A percentile compares a stretch with the other conserved stretches of the same genome.
Evolutionary conservation across 164 flowering plant genomes (phyloP).

Genomic region (Vitis riparia): DNA sequence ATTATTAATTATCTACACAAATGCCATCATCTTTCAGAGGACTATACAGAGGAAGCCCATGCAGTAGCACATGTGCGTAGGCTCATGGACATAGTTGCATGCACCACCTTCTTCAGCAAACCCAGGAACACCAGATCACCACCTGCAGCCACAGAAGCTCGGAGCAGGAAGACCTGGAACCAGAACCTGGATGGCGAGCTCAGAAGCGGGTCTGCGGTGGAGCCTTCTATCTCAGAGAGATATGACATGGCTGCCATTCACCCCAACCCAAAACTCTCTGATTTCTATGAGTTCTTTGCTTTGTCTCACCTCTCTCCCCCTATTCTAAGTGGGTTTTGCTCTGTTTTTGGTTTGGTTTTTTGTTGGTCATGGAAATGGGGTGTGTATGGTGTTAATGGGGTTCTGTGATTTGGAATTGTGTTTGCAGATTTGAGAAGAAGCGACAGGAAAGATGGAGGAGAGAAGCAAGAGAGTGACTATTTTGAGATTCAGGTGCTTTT

Average conservation of each 20-base stretch:
- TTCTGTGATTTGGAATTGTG: background rate
- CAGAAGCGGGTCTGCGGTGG: slow-evolving; percentile 16
- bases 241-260: slow-evolving; percentile 79
- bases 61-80: slow-evolving; percentile 81
- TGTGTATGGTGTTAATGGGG: no score
- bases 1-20: slow-evolving; percentile 14
- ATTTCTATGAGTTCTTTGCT: slow-evolving; percentile 92
- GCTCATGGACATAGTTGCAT: slow-evolving; percentile 84
- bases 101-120: slow-evolving; percentile 76
- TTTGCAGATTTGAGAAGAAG: slow-evolving; percentile 54
- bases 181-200: slow-evolving; percentile 28
- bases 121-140: slow-evolving; percentile 22
- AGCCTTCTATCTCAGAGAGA: slow-evolving; percentile 33
- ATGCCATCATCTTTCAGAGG: slow-evolving; percentile 55
- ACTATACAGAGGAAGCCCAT: slow-evolving; percentile 60
- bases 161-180: slow-evolving; percentile 35
- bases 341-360: background rate
- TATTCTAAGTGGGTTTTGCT: slow-evolving; percentile 49
- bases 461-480: slow-evolving; percentile 62
- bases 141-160: slow-evolving; percentile 29
- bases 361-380: background rate
- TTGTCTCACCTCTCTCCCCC: slow-evolving; percentile 79
- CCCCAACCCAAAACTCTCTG: slow-evolving; percentile 82
- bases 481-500: slow-evolving; percentile 76
- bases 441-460: slow-evolving; percentile 39